These are phyloP conservation scores for Wickerhamiella domercqiae DNA, from an alignment of 805 yeast genomes.

Conservation along the genomic window DNA sequence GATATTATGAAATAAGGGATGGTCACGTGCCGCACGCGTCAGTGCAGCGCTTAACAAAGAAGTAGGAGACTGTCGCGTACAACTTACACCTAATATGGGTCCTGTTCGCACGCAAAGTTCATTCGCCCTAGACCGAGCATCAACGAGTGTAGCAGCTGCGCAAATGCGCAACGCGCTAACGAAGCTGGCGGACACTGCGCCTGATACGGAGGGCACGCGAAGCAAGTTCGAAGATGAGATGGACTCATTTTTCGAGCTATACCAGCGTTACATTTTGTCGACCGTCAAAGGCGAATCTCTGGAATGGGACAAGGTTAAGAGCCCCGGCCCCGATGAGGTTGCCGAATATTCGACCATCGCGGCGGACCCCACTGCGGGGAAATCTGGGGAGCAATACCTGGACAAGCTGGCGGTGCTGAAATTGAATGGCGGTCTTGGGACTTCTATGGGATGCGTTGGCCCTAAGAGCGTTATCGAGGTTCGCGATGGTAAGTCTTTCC, in stretches of 20 bases:
- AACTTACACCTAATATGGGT: no score
- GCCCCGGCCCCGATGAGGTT: conserved; percentile 82
- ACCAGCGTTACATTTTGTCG: conserved; percentile 81
- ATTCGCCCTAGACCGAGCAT: conserved; percentile 77
- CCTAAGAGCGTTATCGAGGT: conserved; percentile 97
- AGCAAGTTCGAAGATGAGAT: conserved; percentile 68
- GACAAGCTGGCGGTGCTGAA: conserved; percentile 86
- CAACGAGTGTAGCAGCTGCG: conserved; percentile 89
- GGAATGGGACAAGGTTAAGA: conserved; percentile 91
- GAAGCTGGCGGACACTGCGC: conserved; percentile 69
- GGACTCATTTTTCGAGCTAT: conserved; percentile 87
- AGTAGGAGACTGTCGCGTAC: no score
- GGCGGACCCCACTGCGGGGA: conserved; percentile 17
- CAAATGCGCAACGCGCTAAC: conserved; percentile 96
- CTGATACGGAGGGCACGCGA: conserved; percentile 26
- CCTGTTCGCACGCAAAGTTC: conserved; percentile 17
- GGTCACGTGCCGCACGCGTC: no score
- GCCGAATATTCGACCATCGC: conserved; percentile 53
- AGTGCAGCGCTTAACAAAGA: no score
- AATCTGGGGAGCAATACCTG: conserved; percentile 34
- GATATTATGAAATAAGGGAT: no score
- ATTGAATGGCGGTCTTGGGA: conserved; percentile 95
- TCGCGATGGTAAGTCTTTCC: conserved; percentile 93
- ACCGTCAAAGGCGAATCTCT: conserved; percentile 73
- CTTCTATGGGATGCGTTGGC: conserved; percentile 99